These are phyloP conservation scores for Hammondia hammondi DNA, from an alignment of 169 alveolate species.

Conservation along the genomic window DNA sequence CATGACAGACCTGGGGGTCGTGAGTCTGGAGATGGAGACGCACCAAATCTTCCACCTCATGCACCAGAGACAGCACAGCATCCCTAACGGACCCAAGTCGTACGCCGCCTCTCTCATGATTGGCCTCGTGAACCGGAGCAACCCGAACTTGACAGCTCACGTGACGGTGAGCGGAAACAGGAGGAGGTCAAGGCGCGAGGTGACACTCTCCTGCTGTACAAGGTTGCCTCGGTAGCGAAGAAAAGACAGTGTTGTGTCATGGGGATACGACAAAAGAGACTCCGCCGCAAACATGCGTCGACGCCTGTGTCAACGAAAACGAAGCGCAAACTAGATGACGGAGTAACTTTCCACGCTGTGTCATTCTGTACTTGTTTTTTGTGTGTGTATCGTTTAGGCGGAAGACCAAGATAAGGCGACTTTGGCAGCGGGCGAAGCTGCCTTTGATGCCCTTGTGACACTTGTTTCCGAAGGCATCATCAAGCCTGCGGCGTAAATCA, in stretches of 20 bases:
- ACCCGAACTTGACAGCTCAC: slow-evolving; percentile 16
- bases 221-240: too few species aligned
- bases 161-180: neutral
- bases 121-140: slow-evolving; percentile 40
- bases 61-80: neutral
- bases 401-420: neutral
- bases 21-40: slow-evolving; percentile 68
- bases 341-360: too few species aligned
- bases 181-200: neutral
- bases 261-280: too few species aligned
- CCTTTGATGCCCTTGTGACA: slow-evolving; percentile 7
- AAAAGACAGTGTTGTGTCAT: too few species aligned
- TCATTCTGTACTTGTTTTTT: neutral
- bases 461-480: neutral
- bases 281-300: too few species aligned
- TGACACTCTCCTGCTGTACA: too few species aligned
- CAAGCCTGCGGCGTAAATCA: too few species aligned
- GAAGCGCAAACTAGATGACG: too few species aligned
- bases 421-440: neutral
- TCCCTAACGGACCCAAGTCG: neutral
- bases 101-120: slow-evolving; percentile 41
- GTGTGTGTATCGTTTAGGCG: neutral
- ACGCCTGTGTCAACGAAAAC: too few species aligned
- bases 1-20: slow-evolving; percentile 19
- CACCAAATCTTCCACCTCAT: slow-evolving; percentile 54